Evolutionary conservation across 176 grass and related monocot species (phyloP).

Genomic region (Metroxylon sagu): DNA sequence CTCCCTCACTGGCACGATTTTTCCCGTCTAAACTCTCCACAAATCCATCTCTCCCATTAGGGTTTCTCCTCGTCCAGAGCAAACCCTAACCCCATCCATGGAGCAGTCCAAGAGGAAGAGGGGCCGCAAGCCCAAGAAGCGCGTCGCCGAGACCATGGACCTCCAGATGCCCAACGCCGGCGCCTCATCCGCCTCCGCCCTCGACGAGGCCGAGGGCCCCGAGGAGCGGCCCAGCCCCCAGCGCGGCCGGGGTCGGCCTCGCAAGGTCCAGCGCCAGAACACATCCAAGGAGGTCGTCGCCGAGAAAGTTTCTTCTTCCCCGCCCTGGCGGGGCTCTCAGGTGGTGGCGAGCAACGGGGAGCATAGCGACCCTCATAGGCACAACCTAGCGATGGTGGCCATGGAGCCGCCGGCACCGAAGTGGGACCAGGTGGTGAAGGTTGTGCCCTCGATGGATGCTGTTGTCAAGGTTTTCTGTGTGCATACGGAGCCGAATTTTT

Average conservation of each 20-base stretch:
- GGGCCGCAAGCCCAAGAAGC: conserved; percentile 1
- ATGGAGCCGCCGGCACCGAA: conserved; percentile 26
- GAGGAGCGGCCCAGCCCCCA: background rate
- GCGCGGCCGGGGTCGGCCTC: background rate
- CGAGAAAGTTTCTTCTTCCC: conserved; percentile 2
- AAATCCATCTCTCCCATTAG: too few species aligned
- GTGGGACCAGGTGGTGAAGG: conserved; percentile 73
- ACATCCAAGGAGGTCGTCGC: background rate
- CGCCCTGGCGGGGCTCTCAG: background rate
- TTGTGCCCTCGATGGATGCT: conserved; percentile 79
- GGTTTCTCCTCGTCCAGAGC: too few species aligned
- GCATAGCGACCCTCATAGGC: background rate
- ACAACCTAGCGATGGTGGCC: background rate
- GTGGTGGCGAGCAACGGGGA: conserved; percentile 14
- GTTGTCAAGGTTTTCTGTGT: conserved; percentile 98
- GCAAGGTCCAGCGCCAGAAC: conserved; percentile 1
- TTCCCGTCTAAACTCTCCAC: too few species aligned
- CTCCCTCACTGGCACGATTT: too few species aligned
- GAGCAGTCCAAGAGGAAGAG: conserved; percentile 18
- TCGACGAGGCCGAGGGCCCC: conserved; percentile 20
- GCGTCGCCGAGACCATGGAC: conserved; percentile 9
- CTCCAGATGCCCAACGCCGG: conserved; percentile 6
- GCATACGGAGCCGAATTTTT: conserved; percentile 93
- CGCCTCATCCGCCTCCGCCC: conserved; percentile 8
- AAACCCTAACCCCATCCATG: conserved; percentile 9